Evolutionary conservation across 805 yeast species (phyloP), one percentile per base, ranked within the genome.

Genomic region (Kodamaea lidongshanica): DNA sequence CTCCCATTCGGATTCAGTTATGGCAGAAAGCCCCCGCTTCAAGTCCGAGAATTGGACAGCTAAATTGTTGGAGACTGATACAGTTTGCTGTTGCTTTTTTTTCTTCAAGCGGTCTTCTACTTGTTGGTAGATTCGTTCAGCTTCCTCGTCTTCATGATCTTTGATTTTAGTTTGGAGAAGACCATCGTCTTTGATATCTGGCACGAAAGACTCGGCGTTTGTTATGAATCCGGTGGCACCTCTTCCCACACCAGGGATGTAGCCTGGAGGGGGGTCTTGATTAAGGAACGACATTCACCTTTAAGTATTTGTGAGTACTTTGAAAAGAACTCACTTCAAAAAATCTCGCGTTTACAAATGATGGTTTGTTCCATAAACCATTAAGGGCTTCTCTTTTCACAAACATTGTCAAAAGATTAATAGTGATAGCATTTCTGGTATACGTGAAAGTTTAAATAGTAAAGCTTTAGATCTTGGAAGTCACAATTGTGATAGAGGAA

Each of bases 201-300:
- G 66, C 11, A 66, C 59, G 1, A 85, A 85, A 10, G 81, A 52
- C 39, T 81, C 94, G 1, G 92, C 85, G 35, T 86, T 71, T 0
- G 95, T 86, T 0, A 88, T 77, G 54, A 92, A 88, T 4, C 96
- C 97, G 1, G 84, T 73, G 2, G 96, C 97, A 16, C 98, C 98
- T 49, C 98, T 67, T 0, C 96, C 97, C 6, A 87, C 57, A 15
- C 98, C 98, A 3, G 97, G 81, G 23, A 87, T 72, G 50, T 89
- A 89, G 5, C 94, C 94, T 2, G 80, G 72, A 0, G 98, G 98
- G 1, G 97, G 80, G 38, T 77, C 76, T 58, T 82, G 85, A 47
- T 81, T 86, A 27, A 89, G 61, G 55, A 92, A 92, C 4, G 74
- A 19, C 12, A 7, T n/a, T n/a, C n/a, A n/a, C n/a, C n/a, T n/a